These are phyloP conservation scores for Fusarium duplospermum DNA, from an alignment of 2,329 filamentous ascomycete genomes.

Conservation along the genomic window DNA sequence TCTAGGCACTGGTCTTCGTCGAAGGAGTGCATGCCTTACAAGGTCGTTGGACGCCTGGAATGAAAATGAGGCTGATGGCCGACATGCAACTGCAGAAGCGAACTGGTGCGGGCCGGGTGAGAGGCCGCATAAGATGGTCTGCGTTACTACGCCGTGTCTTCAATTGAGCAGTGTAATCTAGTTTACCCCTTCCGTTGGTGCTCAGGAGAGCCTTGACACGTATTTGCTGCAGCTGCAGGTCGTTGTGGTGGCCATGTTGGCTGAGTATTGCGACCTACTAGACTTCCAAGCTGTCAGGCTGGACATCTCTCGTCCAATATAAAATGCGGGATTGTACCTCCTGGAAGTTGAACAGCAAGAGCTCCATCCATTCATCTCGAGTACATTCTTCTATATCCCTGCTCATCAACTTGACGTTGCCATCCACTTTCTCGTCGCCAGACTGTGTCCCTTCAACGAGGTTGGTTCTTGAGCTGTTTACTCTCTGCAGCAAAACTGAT, in stretches of 20 bases:
- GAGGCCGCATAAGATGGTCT: neutral
- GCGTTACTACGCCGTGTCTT: neutral
- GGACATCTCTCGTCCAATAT: neutral
- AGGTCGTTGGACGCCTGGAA: neutral
- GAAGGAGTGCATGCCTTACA: neutral
- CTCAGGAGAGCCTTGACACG: neutral
- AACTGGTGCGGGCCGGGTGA: neutral
- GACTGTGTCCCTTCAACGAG: neutral
- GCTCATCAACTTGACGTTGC: neutral
- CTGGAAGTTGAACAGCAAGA: neutral
- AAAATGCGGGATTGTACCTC: neutral
- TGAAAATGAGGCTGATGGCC: neutral
- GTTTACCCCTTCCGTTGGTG: neutral
- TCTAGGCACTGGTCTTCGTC: neutral
- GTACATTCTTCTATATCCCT: neutral
- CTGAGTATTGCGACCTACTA: neutral
- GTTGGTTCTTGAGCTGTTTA: no score
- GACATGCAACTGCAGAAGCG: neutral
- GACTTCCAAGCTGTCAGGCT: neutral
- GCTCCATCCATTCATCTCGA: neutral
- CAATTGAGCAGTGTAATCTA: neutral
- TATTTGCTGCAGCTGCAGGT: neutral
- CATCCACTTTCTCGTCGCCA: neutral
- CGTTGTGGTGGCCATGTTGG: neutral
- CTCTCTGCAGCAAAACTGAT: no score